These are phyloP conservation scores for Mycena sp. DNA, from an alignment of 1,284 basidiomycete genomes.

Conservation along the genomic window DNA sequence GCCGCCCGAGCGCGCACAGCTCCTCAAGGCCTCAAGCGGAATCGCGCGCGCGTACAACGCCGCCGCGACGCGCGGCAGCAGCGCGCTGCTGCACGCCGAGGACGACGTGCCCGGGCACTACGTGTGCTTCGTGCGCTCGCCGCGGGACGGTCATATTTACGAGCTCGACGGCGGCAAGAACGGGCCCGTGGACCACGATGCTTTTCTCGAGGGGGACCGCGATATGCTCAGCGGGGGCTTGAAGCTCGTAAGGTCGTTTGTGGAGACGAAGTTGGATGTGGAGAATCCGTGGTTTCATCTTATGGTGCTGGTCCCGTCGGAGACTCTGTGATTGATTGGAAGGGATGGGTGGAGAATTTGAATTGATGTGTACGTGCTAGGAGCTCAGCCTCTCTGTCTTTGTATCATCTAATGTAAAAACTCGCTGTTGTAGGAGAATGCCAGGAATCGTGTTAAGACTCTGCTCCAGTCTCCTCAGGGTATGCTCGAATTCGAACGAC, in stretches of 20 bases:
- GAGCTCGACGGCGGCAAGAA: constrained; percentile 47
- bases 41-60: constrained; percentile 43
- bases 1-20: constrained; percentile 40
- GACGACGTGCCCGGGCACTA: constrained; percentile 45
- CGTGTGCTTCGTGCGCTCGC: constrained; percentile 44
- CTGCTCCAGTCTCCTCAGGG: no score
- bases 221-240: constrained; percentile 42
- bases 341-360: no score
- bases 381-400: no score
- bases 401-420: no score
- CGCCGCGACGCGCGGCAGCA: constrained; percentile 39
- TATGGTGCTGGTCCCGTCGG: constrained; percentile 38
- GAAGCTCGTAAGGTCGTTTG: constrained; percentile 40
- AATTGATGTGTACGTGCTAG: no score
- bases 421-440: no score
- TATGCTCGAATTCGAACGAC: no score
- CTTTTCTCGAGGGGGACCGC: constrained; percentile 32
- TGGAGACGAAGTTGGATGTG: constrained; percentile 34
- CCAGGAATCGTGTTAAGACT: no score
- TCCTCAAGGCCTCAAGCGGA: constrained; percentile 42
- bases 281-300: constrained; percentile 43
- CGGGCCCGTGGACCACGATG: constrained; percentile 44
- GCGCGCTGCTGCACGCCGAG: constrained; percentile 36
- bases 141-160: constrained; percentile 40
- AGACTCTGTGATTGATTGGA: background rate